A percentile compares a stretch with the other conserved stretches of the same genome.
phyloP scores from a whole-genome alignment of 768 basidiomycete species.

The Cystofilobasidium ferigula region DNA sequence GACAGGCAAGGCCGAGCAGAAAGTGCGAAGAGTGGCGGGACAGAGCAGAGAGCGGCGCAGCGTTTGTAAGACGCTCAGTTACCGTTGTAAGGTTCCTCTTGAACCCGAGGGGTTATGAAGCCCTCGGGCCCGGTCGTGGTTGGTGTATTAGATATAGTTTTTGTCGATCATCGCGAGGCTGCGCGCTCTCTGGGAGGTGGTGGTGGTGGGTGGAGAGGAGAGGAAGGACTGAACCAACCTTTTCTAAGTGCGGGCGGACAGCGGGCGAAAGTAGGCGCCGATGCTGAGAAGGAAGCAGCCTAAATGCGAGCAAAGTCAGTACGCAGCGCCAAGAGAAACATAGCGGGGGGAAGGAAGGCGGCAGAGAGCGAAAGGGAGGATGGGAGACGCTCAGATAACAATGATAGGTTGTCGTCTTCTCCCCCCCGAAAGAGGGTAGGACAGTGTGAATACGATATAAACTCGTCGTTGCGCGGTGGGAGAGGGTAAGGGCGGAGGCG shows the following conservation, averaged over 20 bases:
- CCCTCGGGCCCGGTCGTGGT: neutral
- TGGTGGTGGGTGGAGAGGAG: neutral
- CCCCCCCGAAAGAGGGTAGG: neutral
- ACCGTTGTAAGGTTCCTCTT: neutral
- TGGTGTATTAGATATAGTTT: neutral
- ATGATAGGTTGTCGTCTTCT: neutral
- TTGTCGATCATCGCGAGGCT: neutral
- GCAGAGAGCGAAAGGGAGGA: neutral
- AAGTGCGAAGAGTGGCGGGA: too few species aligned
- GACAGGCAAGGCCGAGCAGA: too few species aligned
- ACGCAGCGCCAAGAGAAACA: too few species aligned
- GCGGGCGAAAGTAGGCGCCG: too few species aligned
- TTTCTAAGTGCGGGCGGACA: too few species aligned
- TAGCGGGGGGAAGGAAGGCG: neutral
- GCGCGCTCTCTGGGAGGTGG: neutral
- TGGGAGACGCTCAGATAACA: constrained; percentile 1
- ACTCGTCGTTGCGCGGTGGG: neutral
- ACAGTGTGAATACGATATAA: constrained; percentile 2
- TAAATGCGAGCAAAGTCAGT: too few species aligned
- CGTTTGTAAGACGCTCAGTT: neutral
- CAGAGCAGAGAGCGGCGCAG: too few species aligned
- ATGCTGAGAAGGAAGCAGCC: too few species aligned
- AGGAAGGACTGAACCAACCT: neutral
- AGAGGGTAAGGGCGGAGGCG: neutral
- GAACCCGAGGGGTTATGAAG: neutral